Base-by-base conservation (phyloP, 2,329 filamentous ascomycete genomes). In the Aspergillus spinulosporus region DNA sequence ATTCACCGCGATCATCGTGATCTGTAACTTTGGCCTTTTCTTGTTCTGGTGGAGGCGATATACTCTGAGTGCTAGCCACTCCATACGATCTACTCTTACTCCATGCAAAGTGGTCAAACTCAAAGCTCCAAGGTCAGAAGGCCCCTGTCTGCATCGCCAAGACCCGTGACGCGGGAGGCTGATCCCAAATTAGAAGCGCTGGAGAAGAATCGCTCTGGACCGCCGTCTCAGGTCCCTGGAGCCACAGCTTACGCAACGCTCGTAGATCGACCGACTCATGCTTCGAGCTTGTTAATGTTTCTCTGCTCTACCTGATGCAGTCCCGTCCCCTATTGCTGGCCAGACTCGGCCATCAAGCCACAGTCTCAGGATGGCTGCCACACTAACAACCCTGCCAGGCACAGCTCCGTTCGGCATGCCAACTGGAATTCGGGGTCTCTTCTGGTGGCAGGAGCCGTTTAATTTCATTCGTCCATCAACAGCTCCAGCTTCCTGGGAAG, bases 171-270 rank as follows among this genome's bases (percentile, higher is more conserved):
- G 21, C 21, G 21, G 36, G 45, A 56, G 42, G 57, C 50, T 58
- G 47, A 57, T 43, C 47, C 46, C 48, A 59, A 64, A 64, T 64
- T 37, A 64, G 61, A 43, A 62, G 32, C 42, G 29, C 26, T 47
- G 44, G 44, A 47, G 31, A 31, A 29, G 14, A 31, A 9, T 47
- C 47, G 47, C 47, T 49, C 47, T 47, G 44, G 44, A 34, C 44
- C 44, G 44, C 44, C 8, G 36, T 51, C 53, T 53, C 29, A 55
- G 54, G 54, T 52, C 28, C 32, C 8, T 56, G 58, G 59, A 59
- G 21, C 62, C 61, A 63, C 62, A 49, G 61, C 52, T 64, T 64
- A 64, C 62, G 61, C 62, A 64, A 64, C 56, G 55, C 32, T 40
- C 34, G 48, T 49, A 40, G 52, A 59, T 61, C 56, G 50, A 49